These are phyloP conservation scores for Tuctoria greenei DNA, from an alignment of 176 grass and related monocot species.

Conservation along the genomic window DNA sequence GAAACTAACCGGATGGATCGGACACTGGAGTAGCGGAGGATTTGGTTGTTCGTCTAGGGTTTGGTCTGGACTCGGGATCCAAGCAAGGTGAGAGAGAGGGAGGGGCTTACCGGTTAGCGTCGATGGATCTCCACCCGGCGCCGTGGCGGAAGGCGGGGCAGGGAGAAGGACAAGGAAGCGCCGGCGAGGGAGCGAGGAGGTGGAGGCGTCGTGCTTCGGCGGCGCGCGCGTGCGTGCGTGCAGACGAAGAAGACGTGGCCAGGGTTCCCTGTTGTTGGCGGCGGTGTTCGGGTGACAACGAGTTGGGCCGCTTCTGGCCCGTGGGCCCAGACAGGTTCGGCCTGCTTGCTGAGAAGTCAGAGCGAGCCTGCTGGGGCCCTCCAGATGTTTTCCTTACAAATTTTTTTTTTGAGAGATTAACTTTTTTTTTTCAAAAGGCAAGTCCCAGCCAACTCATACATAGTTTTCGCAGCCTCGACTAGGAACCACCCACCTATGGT, in stretches of 20 bases:
- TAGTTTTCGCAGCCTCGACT: no score
- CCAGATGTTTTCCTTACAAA: no score
- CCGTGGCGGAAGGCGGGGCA: background rate
- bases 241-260: background rate
- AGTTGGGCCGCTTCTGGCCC: background rate
- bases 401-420: no score
- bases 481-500: no score
- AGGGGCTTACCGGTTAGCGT: background rate
- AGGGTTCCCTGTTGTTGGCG: background rate
- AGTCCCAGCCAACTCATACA: no score
- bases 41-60: background rate
- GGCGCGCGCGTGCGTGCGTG: constrained; percentile 14
- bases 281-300: background rate
- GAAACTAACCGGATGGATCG: background rate
- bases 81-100: background rate
- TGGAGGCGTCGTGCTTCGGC: background rate
- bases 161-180: background rate
- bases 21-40: background rate
- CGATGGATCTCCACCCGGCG: background rate
- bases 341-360: no score
- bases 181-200: background rate
- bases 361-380: background rate
- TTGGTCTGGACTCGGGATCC: background rate
- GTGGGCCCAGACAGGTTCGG: background rate
- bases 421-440: no score